These are phyloP conservation scores for Penicillium sp. DNA, from an alignment of 2,329 filamentous ascomycete genomes.

Conservation along the genomic window DNA sequence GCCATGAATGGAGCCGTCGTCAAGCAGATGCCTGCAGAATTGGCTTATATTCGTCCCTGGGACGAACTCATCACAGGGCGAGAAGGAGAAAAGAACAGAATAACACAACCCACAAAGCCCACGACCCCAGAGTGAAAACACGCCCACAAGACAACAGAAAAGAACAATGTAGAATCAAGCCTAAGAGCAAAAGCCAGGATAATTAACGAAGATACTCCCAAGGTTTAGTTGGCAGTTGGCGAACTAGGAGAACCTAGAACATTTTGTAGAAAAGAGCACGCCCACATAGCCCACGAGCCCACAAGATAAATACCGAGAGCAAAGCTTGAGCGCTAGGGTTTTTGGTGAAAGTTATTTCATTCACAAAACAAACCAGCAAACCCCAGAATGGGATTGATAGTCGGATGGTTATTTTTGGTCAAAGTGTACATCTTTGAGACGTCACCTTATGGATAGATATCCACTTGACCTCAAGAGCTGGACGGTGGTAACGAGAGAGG, in stretches of 20 bases:
- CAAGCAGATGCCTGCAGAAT: constrained; percentile 11
- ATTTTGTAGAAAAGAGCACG: not conserved
- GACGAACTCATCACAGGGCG: constrained; percentile 12
- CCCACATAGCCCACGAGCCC: not conserved
- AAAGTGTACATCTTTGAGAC: too few relatives aligned
- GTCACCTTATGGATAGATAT: too few relatives aligned
- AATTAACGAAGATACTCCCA: too few relatives aligned
- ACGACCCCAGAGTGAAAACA: not conserved
- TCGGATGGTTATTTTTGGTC: not conserved
- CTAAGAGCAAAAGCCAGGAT: not conserved
- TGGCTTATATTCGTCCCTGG: constrained; percentile 9
- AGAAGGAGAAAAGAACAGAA: not conserved
- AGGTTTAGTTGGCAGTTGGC: too few relatives aligned
- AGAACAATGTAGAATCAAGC: not conserved
- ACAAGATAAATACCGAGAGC: not conserved
- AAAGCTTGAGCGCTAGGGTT: not conserved
- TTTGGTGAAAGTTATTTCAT: not conserved
- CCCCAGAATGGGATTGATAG: not conserved
- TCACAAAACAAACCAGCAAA: not conserved
- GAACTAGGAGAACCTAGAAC: not conserved
- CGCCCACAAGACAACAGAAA: not conserved
- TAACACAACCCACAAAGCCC: not conserved
- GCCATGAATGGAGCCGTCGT: not conserved
- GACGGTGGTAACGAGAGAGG: too few relatives aligned
- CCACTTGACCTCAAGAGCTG: too few relatives aligned